Percentiles rank a stretch among this genome's conserved stretches.
phyloP scores from a whole-genome alignment of 2,329 filamentous ascomycete species.

The Aspergillus eucalypticola region DNA sequence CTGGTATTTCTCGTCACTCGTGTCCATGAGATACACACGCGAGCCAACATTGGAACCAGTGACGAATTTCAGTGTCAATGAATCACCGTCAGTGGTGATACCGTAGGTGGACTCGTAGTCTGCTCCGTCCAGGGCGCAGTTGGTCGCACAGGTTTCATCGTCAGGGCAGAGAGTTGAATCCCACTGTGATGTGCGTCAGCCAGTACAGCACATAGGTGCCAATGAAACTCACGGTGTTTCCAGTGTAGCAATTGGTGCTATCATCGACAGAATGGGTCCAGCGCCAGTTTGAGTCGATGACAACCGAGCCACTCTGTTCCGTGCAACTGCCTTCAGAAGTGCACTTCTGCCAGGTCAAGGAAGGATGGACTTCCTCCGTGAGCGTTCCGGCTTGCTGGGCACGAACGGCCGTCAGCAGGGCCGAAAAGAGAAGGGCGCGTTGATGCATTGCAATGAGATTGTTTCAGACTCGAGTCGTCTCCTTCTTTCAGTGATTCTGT shows the following conservation, averaged over 20 bases:
- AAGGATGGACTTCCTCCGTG: constrained; percentile 47
- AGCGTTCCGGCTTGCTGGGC: constrained; percentile 38
- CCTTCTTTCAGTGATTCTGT: constrained; percentile 9
- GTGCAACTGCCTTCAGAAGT: constrained; percentile 54
- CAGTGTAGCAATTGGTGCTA: constrained; percentile 59
- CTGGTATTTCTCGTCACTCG: constrained; percentile 61
- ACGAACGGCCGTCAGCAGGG: constrained; percentile 25
- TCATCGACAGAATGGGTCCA: constrained; percentile 54
- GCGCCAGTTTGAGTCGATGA: constrained; percentile 60
- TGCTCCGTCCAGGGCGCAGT: constrained; percentile 59
- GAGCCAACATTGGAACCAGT: constrained; percentile 48
- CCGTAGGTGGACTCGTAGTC: constrained; percentile 56
- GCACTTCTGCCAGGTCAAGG: constrained; percentile 57
- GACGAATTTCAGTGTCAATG: constrained; percentile 52
- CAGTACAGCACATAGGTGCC: neutral
- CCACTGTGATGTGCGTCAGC: constrained; percentile 31
- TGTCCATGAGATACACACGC: constrained; percentile 63
- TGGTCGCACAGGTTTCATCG: constrained; percentile 52
- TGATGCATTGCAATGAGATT: constrained; percentile 28
- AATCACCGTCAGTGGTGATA: constrained; percentile 51
- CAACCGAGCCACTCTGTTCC: constrained; percentile 54
- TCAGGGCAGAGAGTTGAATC: constrained; percentile 51
- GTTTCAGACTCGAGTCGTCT: neutral
- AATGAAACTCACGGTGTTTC: constrained; percentile 41
- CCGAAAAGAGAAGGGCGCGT: constrained; percentile 32